phyloP scores from a whole-genome alignment of 1,139 yeast species.

The Sugiyamaella japonica region DNA sequence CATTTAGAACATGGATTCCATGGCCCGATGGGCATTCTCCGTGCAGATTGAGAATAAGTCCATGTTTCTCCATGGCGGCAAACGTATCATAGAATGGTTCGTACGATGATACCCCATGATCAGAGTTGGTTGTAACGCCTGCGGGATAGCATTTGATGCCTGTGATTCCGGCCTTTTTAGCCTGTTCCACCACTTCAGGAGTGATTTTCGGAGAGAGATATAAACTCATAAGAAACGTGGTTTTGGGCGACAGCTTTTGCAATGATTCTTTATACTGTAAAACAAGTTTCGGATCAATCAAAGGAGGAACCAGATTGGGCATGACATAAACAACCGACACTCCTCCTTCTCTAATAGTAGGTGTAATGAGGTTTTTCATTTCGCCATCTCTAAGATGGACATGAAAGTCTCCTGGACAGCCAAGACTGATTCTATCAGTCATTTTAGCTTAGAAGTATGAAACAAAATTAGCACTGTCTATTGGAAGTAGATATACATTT shows the following conservation, averaged over 20 bases:
- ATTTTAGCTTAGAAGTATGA: background rate
- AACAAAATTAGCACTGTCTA: too few relatives aligned
- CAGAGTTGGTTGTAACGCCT: slow-evolving; percentile 96
- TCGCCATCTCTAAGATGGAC: slow-evolving; percentile 92
- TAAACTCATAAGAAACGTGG: slow-evolving; percentile 88
- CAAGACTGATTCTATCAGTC: slow-evolving; percentile 53
- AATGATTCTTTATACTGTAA: slow-evolving; percentile 65
- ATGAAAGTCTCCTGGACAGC: slow-evolving; percentile 91
- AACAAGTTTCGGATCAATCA: slow-evolving; percentile 76
- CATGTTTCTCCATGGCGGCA: slow-evolving; percentile 77
- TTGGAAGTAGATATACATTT: background rate
- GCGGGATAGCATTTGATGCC: slow-evolving; percentile 96
- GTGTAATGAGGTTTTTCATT: slow-evolving; percentile 90
- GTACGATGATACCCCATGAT: slow-evolving; percentile 89
- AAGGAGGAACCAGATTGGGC: slow-evolving; percentile 96
- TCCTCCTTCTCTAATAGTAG: slow-evolving; percentile 89
- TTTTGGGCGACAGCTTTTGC: slow-evolving; percentile 69
- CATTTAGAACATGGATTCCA: slow-evolving; percentile 85
- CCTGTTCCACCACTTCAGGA: slow-evolving; percentile 78
- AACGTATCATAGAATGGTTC: slow-evolving; percentile 84
- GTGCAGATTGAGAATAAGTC: slow-evolving; percentile 79
- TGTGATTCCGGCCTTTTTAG: slow-evolving; percentile 70
- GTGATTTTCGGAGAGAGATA: slow-evolving; percentile 76
- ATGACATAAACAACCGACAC: slow-evolving; percentile 86
- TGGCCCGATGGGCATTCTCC: slow-evolving; percentile 81